Evolutionary conservation across 768 basidiomycete genomes (phyloP).

Genomic region (Russula foetens): DNA sequence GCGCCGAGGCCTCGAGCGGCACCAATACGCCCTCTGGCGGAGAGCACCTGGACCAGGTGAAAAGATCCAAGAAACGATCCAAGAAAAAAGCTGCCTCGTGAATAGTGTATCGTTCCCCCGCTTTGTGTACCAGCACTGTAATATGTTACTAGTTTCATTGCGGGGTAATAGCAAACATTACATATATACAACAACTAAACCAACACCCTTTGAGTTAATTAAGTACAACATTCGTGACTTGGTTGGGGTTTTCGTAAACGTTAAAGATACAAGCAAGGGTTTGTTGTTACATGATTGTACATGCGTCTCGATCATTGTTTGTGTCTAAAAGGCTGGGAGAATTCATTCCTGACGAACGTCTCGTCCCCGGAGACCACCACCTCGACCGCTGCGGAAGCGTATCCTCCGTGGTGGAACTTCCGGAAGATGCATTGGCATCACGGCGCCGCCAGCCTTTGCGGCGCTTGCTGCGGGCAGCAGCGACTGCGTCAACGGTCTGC

Average conservation of each 20-base stretch:
- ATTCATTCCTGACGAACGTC: slow-evolving; percentile 40
- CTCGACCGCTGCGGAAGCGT: slow-evolving; percentile 20
- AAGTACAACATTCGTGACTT: background rate
- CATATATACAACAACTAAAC: slow-evolving; percentile 23
- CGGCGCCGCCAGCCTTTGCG: slow-evolving; percentile 41
- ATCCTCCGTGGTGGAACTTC: slow-evolving; percentile 27
- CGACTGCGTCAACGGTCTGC: slow-evolving; percentile 79
- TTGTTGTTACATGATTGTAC: slow-evolving; percentile 53
- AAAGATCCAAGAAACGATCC: slow-evolving; percentile 7
- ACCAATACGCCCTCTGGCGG: slow-evolving; percentile 8
- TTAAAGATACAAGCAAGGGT: slow-evolving; percentile 17
- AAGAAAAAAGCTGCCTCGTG: slow-evolving; percentile 9
- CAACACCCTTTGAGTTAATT: slow-evolving; percentile 21
- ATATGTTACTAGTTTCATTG: background rate
- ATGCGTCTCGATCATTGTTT: slow-evolving; percentile 45
- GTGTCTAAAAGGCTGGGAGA: slow-evolving; percentile 39
- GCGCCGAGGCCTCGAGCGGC: background rate
- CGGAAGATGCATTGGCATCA: slow-evolving; percentile 32
- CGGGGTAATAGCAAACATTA: background rate
- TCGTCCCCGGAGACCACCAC: slow-evolving; percentile 52
- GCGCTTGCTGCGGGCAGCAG: slow-evolving; percentile 55
- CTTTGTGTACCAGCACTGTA: background rate
- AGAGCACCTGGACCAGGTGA: background rate
- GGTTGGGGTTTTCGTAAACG: background rate
- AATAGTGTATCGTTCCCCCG: background rate